phyloP scores from a whole-genome alignment of 108 stramenopile genomes.

The Cyclotella kingstonii region DNA sequence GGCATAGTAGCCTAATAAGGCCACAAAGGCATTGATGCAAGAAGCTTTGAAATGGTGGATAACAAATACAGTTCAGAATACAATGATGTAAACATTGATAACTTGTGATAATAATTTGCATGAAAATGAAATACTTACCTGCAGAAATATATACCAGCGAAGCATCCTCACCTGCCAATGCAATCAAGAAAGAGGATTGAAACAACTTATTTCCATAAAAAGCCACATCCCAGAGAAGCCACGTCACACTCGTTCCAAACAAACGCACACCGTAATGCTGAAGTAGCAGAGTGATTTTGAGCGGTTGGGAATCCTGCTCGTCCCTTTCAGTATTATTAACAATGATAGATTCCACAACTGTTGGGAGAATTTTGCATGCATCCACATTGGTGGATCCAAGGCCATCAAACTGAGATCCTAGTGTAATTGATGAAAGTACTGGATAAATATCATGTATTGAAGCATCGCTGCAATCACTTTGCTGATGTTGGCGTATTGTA shows the following conservation, averaged over 20 bases:
- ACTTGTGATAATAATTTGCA: not conserved
- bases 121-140: constrained; percentile 6
- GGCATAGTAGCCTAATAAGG: constrained; percentile 68
- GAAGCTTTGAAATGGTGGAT: constrained; percentile 32
- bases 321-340: not conserved
- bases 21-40: constrained; percentile 65
- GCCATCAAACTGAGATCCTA: constrained; percentile 22
- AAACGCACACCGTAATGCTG: constrained; percentile 62
- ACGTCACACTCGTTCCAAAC: constrained; percentile 59
- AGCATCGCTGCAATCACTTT: too few species aligned
- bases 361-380: constrained; percentile 23
- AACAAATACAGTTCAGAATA: not conserved
- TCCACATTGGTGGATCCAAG: constrained; percentile 31
- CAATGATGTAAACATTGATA: not conserved
- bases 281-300: constrained; percentile 30
- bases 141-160: constrained; percentile 48
- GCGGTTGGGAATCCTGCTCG: not conserved
- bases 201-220: constrained; percentile 86
- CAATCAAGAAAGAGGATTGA: constrained; percentile 60
- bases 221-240: constrained; percentile 78
- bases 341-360: constrained; percentile 6
- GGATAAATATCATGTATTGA: constrained; percentile 13
- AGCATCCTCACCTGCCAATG: constrained; percentile 51
- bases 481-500: too few species aligned
- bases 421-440: constrained; percentile 15